A percentile compares a stretch with the other conserved stretches of the same genome.
Evolutionary conservation across 2,329 filamentous ascomycete genomes (phyloP).

Genomic region (Aureobasidium sp.): DNA sequence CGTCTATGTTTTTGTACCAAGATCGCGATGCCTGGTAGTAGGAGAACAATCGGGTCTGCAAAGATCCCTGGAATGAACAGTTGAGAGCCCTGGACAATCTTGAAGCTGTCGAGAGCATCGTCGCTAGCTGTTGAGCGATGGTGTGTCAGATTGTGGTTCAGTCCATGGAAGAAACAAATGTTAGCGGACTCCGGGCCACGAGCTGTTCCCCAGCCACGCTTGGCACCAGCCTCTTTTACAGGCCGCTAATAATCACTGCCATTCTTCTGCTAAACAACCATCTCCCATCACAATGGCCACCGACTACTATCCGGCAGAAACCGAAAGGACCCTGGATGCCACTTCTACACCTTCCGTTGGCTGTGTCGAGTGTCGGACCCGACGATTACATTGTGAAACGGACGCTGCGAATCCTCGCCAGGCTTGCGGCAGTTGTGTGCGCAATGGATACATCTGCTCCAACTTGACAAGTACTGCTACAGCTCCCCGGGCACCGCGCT

Average conservation of each 20-base stretch:
- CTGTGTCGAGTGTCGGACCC: conserved; percentile 16
- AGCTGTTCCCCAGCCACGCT: neutral
- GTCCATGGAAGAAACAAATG: no score
- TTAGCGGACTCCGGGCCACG: neutral
- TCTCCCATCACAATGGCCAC: conserved; percentile 15
- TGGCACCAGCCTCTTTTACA: neutral
- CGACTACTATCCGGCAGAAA: conserved; percentile 13
- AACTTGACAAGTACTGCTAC: conserved; percentile 8
- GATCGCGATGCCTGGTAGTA: no score
- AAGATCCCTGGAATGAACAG: no score
- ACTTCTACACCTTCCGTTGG: neutral
- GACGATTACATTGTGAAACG: conserved; percentile 13
- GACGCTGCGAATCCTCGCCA: conserved; percentile 9
- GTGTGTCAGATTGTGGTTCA: no score
- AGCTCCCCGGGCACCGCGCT: neutral
- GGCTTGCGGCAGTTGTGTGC: conserved; percentile 12
- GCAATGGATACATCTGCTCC: conserved; percentile 15
- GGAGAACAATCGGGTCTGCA: no score
- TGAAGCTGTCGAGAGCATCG: no score
- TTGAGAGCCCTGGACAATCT: no score
- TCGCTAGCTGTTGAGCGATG: no score
- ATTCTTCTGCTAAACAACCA: conserved; percentile 14
- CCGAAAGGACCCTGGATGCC: conserved; percentile 3
- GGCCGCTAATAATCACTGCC: neutral
- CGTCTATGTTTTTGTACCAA: no score